phyloP scores from a whole-genome alignment of 441 rosid genomes.

The Lepidium campestre region DNA sequence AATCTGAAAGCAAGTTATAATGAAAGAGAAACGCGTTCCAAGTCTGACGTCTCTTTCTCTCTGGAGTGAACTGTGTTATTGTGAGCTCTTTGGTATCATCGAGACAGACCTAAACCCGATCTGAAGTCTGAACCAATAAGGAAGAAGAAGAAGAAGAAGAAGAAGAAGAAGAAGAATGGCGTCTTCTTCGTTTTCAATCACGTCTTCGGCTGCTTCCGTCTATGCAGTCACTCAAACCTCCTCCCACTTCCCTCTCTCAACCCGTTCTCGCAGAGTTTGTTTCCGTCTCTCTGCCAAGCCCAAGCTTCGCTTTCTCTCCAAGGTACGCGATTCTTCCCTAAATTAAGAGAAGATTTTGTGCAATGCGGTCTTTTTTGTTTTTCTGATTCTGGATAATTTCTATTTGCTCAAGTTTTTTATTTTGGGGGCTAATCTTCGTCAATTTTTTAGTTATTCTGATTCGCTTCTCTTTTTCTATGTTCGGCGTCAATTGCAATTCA shows the following conservation, averaged over 20 bases:
- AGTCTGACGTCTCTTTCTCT: conserved; percentile 22
- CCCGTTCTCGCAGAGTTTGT: conserved; percentile 25
- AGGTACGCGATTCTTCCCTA: conserved; percentile 30
- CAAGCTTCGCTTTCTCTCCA: conserved; percentile 44
- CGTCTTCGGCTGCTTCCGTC: conserved; percentile 31
- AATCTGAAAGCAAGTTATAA: conserved; percentile 2
- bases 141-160: not conserved
- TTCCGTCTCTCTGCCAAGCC: conserved; percentile 41
- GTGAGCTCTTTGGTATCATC: conserved; percentile 29
- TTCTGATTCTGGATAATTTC: not conserved
- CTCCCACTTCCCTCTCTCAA: conserved; percentile 15
- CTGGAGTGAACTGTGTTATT: conserved; percentile 16
- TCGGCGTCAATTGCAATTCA: not conserved
- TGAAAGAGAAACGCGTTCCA: not conserved
- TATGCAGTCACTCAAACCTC: conserved; percentile 26
- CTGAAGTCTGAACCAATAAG: conserved; percentile 14
- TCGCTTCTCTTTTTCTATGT: not conserved
- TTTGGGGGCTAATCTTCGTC: not conserved
- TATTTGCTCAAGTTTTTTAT: not conserved
- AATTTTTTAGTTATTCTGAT: not conserved
- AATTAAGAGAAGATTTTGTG: not conserved
- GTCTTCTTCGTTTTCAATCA: conserved; percentile 29
- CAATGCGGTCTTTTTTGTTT: not conserved
- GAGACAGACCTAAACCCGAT: conserved; percentile 31
- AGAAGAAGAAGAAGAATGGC: conserved; percentile 3